Base-by-base conservation (phyloP, 257 asterid species). In the Dorcoceras hygrometricum region DNA sequence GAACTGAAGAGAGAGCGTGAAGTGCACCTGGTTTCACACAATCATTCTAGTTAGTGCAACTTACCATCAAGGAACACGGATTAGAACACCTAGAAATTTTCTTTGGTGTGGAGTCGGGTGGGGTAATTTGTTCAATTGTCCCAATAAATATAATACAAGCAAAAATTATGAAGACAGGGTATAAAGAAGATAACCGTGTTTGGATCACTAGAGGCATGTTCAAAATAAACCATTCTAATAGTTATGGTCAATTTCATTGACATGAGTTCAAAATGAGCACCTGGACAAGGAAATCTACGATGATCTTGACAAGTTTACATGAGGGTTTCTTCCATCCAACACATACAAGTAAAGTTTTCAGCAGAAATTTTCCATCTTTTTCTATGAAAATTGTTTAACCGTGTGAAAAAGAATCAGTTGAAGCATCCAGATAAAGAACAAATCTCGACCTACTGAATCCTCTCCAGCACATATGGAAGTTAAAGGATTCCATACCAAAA, bases 1-100 rank as follows among this genome's bases (percentile, higher is more conserved):
- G 81, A 88, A 94, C 72, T 90, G 97, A 75, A 88, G 82, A 28
- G 97, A 79, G 77, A 94, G 57, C 25, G 93, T 78, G 72, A 90
- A 62, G 70, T 90, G 89, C 71, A 88, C 95, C 99, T 94, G 83
- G 64, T 50, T 67, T 10, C 66, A 73, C 57, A 77, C 56, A 27
- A 50, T 69, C 18, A 1, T 63, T n/a, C 27, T 53, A 57, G 7
- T 62, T 27, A 29, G 23, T 54, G 59, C 59, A 46, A 58, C 11
- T 12, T 8, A 34, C 18, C 0, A 5, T 23, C 14, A 22, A 48
- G 61, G 16, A 58, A 62, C 27, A 63, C 48, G 27, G 12, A 57
- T 51, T 43, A 12, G 2, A 43, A 43, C n/a, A n/a, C 51, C 51
- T 12, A 6, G 0, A 43, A 11, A 9, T 43, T 43, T 43, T 43